Evolutionary conservation across 495 filamentous ascomycete species (phyloP), one percentile per base, ranked within the genome.

Genomic region (Hyaloscypha variabilis): DNA sequence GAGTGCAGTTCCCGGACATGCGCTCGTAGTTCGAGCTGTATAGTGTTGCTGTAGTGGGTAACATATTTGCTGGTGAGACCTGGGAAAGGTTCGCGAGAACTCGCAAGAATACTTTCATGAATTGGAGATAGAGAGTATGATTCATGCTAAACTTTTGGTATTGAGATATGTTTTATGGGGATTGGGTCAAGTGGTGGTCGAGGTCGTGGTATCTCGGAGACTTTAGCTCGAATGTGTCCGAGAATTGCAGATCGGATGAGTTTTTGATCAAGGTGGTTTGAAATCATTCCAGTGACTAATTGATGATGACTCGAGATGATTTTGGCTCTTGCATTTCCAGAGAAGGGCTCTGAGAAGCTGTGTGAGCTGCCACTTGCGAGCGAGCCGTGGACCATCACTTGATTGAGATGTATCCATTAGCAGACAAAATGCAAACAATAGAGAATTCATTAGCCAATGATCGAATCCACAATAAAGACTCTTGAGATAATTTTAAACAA

Each of bases 1-100:
- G 49, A 19, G 61, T 63, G 26, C 28, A 63, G 23, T 61, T 61
- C 17, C 39, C 59, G 5, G 59, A 61, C 42, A 61, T 51, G 17
- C 59, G 39, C 39, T 61, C 59, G 21, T 52, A 61, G 13, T 50
- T 14, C 4, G 59, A 29, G 39, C 39, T 52, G 39, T 61, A 61
- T 46, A 3, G 10, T 14, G 39, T 46, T 17, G 39, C 39, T 14
- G 39, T 46, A 17, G 6, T 46, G 2, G 39, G 19, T 17, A 17
- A 19, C 39, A 46, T 46, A 1, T 4, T 46, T 14, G 39, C n/a
- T 13, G 14, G 19, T 42, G 39, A 11, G 30, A 34, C 5, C 11
- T 34, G 30, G 4, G 30, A 34, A 34, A 46, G 14, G 17, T 46
- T 11, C 17, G 17, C 39, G 13, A 17, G 1, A 17, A 17, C 17